Base-by-base conservation (phyloP, 345 rosid species). In the Chamaenerion angustifolium region DNA sequence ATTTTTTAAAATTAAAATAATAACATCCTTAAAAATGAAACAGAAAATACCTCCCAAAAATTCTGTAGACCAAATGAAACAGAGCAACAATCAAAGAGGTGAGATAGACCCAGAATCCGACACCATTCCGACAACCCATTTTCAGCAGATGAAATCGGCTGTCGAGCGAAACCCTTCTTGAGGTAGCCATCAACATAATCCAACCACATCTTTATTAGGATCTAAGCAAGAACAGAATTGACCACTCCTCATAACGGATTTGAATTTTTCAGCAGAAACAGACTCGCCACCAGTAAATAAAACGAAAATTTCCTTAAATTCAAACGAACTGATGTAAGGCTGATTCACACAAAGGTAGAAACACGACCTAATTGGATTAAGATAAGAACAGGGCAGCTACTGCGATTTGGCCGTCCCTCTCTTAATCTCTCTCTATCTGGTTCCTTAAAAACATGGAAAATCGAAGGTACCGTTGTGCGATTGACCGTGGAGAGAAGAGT, bases 331-430 rank as follows among this genome's bases (percentile, higher is more conserved):
- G 47, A 67, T 16, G 62, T 62, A 68, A 63, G 40, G n/a, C n/a
- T n/a, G 65, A 65, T 5, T 15, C 46, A 49, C 62, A 57, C 37
- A 82, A 76, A 70, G 62, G 61, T 54, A 40, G 64, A 60, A 40
- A 25, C 16, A 4, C 25, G 56, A 52, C 57, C 64, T 52, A 60
- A 46, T 41, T 15, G 14, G 31, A 55, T 42, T 43, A 66, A 65
- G 95, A 84, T 76, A 80, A 71, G 72, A 75, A 85, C 88, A 54
- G 69, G 64, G 59, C 68, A 85, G 72, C 95, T 46, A 68, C 79
- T 52, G 37, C 37, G 5, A 31, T 5, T 31, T 31, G 63, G 21
- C 23, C 11, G 47, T 3, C 17, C 12, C 2, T 11, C 11, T 43
- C 3, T 13, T 23, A 3, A 44, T 47, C 42, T 16, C n/a, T 42